Percentiles rank a stretch among this genome's conserved stretches.
These are phyloP conservation scores for Citrus reticulata DNA, from an alignment of 345 rosid genomes.

Conservation along the genomic window DNA sequence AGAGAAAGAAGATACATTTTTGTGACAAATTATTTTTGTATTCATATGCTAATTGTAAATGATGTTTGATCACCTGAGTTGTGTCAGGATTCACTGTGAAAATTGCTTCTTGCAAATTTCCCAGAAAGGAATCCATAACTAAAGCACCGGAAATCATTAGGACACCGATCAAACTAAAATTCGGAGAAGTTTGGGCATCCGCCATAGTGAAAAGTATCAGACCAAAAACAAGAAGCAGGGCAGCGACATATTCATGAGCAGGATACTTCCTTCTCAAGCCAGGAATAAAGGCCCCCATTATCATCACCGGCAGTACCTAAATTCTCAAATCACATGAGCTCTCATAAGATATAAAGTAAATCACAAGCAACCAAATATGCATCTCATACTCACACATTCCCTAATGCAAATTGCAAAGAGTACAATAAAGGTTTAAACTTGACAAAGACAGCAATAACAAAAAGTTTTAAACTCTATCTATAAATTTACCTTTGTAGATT, in stretches of 20 bases:
- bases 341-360: not conserved
- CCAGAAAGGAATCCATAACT: constrained; percentile 85
- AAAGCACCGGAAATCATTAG: constrained; percentile 85
- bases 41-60: not conserved
- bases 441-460: not conserved
- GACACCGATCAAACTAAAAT: constrained; percentile 83
- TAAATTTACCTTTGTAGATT: constrained; percentile 80
- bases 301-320: constrained; percentile 91
- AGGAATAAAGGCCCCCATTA: constrained; percentile 96
- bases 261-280: constrained; percentile 90
- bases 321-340: not conserved
- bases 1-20: not conserved
- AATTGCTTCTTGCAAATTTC: constrained; percentile 92
- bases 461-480: not conserved
- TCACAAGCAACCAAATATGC: not conserved
- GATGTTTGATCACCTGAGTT: constrained; percentile 51
- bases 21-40: not conserved
- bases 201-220: constrained; percentile 89
- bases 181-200: constrained; percentile 90
- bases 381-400: not conserved
- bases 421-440: not conserved
- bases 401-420: not conserved
- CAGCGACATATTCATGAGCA: constrained; percentile 73
- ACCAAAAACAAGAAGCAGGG: constrained; percentile 74
- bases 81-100: constrained; percentile 90